Evolutionary conservation across 2,329 filamentous ascomycete genomes (phyloP).

Genomic region (Ceratocystiopsis brevicomis): DNA sequence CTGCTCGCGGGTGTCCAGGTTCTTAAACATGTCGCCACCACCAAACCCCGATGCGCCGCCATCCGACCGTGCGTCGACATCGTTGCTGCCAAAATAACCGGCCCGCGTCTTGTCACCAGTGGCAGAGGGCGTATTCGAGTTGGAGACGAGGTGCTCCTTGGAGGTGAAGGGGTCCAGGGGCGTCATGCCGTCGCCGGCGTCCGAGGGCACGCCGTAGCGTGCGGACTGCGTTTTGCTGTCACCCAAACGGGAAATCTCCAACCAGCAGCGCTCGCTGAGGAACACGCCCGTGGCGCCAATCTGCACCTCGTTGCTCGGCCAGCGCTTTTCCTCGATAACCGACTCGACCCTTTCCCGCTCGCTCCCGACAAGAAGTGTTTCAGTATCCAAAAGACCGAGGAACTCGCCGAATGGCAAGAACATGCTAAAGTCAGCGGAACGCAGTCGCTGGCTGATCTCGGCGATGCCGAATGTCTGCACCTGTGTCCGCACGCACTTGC

Average conservation of each 20-base stretch:
- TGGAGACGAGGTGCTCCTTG: conserved; percentile 38
- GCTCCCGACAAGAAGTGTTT: conserved; percentile 72
- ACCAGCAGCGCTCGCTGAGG: conserved; percentile 88
- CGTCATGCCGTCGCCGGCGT: conserved; percentile 42
- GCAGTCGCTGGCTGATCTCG: conserved; percentile 83
- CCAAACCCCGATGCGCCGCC: conserved; percentile 82
- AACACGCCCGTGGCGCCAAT: conserved; percentile 89
- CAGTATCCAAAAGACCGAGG: conserved; percentile 67
- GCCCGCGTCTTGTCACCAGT: conserved; percentile 52
- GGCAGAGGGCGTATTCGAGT: conserved; percentile 27
- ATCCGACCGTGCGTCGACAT: conserved; percentile 73
- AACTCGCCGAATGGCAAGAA: conserved; percentile 96
- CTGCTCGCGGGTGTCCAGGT: conserved; percentile 80
- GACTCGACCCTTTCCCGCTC: conserved; percentile 83
- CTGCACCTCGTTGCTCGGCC: conserved; percentile 79
- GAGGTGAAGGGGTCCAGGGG: conserved; percentile 43
- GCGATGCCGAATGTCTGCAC: conserved; percentile 91
- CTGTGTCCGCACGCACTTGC: conserved; percentile 90
- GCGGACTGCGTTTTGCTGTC: conserved; percentile 38
- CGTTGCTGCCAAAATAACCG: conserved; percentile 63
- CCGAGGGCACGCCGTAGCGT: conserved; percentile 35
- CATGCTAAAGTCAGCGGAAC: conserved; percentile 85
- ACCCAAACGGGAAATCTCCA: conserved; percentile 62
- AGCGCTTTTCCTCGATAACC: conserved; percentile 79
- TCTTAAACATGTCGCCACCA: conserved; percentile 93